Evolutionary conservation across 768 basidiomycete genomes (phyloP), one percentile per base, ranked within the genome.

Genomic region (Leccinum subgranulosum): DNA sequence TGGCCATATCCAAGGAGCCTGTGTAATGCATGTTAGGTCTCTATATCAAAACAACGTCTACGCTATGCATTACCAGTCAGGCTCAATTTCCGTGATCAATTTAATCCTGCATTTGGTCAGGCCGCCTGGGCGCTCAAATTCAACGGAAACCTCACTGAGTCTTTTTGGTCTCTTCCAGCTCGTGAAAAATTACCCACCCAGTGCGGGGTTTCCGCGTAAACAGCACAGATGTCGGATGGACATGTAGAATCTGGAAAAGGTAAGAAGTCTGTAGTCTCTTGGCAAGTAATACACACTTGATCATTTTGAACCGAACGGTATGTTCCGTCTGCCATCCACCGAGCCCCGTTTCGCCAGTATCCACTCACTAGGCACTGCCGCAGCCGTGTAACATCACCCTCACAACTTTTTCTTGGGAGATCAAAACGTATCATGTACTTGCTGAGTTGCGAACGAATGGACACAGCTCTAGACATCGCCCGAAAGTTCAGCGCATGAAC

Each of bases 161-260:
- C 69, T 94, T 97, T 63, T 93, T 95, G 0, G 97, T 98, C 73
- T 98, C 96, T 66, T 98, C 88, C 77, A 97, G 86, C 70, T 98
- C 94, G 65, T 98, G 94, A 67, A 88, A 98, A 9, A 99, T 78
- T 4, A 99, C 91, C 92, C 94, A 98, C 7, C 92, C 91, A 1
- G 89, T 88, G 23, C 86, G 82, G 9, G 97, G 91, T 66, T 92
- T 94, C 45, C 97, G 77, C 0, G 93, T 97, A 69, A 98, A 98
- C 52, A 98, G 75, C 7, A 97, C 93, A 1, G 95, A 97, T 7
- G 87, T 92, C 1, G 97, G 96, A 71, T 98, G 96, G 4, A 93
- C 88, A 74, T 94, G 85, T 21, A 99, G 74, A 8, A 84, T 77
- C 95, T 98, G 60, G 10, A 14, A 25, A 45, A 52, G 9, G 33